These are phyloP conservation scores for Tephrocybe rancida DNA, from an alignment of 768 basidiomycete species.

Conservation along the genomic window DNA sequence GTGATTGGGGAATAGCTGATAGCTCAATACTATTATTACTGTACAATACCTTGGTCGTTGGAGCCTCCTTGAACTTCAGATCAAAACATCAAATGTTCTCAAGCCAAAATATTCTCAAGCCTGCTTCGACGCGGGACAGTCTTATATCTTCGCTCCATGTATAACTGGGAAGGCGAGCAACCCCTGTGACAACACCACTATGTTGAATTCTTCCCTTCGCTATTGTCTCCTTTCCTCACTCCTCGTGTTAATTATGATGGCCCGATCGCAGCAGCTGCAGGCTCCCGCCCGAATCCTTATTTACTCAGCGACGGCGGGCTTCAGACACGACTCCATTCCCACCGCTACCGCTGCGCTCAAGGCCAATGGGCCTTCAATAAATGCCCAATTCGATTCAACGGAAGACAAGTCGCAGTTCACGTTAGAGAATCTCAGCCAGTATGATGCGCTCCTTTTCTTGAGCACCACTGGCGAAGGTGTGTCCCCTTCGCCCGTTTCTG, in stretches of 20 bases:
- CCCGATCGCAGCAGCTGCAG: conserved; percentile 13
- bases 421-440: conserved; percentile 51
- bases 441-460: conserved; percentile 71
- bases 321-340: conserved; percentile 77
- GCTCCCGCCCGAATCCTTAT: conserved; percentile 50
- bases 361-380: conserved; percentile 42
- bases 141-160: too few species aligned
- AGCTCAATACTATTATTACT: too few species aligned
- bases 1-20: too few species aligned
- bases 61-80: too few species aligned
- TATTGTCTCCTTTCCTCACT: conserved; percentile 5
- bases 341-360: conserved; percentile 62
- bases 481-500: conserved; percentile 18
- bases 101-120: too few species aligned
- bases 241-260: not conserved
- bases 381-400: conserved; percentile 61
- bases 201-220: not conserved
- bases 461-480: conserved; percentile 69
- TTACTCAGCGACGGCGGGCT: conserved; percentile 63
- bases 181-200: too few species aligned
- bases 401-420: conserved; percentile 64
- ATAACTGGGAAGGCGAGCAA: too few species aligned
- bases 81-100: too few species aligned
- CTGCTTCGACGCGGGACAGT: too few species aligned
- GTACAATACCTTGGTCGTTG: too few species aligned